Percentiles rank a stretch among this genome's conserved stretches.
phyloP scores from a whole-genome alignment of 2,329 filamentous ascomycete genomes.

The Cytospora mali region DNA sequence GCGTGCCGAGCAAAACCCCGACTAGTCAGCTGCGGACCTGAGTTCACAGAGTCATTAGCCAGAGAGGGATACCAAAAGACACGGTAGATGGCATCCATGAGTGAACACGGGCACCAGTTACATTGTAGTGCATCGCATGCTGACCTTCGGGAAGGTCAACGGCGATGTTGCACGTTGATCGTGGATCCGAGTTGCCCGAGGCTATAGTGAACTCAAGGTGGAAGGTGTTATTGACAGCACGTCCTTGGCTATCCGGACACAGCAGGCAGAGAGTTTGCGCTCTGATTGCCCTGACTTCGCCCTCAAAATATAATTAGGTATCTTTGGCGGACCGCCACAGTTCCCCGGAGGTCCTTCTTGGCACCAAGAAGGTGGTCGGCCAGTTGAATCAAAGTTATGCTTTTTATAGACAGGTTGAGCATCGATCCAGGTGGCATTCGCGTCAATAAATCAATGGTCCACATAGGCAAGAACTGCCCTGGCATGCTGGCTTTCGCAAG shows the following conservation, averaged over 20 bases:
- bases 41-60: not conserved
- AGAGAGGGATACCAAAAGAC: too few species aligned
- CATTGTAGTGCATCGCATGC: too few species aligned
- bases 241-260: not conserved
- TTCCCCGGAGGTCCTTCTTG: too few species aligned
- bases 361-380: not conserved
- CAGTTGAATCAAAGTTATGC: too few species aligned
- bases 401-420: not conserved
- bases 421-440: not conserved
- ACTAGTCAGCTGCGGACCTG: not conserved
- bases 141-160: not conserved
- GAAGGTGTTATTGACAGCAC: not conserved
- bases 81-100: too few species aligned
- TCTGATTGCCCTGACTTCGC: too few species aligned
- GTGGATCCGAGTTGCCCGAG: too few species aligned
- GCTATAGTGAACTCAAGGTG: not conserved
- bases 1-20: not conserved
- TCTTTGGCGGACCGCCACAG: too few species aligned
- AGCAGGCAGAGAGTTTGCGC: too few species aligned
- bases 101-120: too few species aligned
- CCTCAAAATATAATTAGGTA: too few species aligned
- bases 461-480: constrained; percentile 33
- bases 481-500: constrained; percentile 23
- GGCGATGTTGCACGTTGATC: too few species aligned
- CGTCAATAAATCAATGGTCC: constrained; percentile 24